Evolutionary conservation across 768 basidiomycete genomes (phyloP).

Genomic region (Amanita inopinata): DNA sequence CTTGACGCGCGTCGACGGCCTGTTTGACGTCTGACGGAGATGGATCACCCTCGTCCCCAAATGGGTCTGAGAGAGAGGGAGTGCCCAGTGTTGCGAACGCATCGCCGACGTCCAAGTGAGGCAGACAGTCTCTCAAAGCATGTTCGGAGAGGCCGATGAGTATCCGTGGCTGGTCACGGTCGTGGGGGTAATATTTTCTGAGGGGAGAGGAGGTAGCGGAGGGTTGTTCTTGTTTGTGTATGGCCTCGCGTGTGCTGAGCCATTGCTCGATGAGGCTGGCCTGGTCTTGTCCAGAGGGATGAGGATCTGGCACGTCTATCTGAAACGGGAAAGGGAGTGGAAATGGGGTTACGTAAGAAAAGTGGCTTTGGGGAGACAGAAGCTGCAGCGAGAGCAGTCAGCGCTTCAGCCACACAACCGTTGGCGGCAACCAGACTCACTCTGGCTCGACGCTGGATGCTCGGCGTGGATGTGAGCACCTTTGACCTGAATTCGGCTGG

Average conservation of each 20-base stretch:
- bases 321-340: conserved; percentile 78
- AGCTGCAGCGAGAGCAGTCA: too few relatives aligned
- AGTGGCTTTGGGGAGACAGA: conserved; percentile 51
- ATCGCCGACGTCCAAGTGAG: conserved; percentile 82
- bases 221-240: conserved; percentile 19
- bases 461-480: conserved; percentile 44
- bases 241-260: conserved; percentile 58
- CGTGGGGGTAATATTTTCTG: conserved; percentile 38
- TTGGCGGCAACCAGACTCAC: too few relatives aligned
- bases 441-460: conserved; percentile 60
- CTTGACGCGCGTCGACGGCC: conserved; percentile 43
- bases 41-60: conserved; percentile 24
- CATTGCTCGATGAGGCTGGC: conserved; percentile 66
- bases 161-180: conserved; percentile 40
- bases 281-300: conserved; percentile 42
- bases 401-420: too few relatives aligned
- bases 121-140: conserved; percentile 67
- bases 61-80: conserved; percentile 40
- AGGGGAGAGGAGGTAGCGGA: conserved; percentile 23
- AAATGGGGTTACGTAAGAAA: conserved; percentile 74
- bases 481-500: conserved; percentile 40
- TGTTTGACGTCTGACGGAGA: conserved; percentile 22
- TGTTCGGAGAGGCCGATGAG: conserved; percentile 69
- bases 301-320: conserved; percentile 44
- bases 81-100: conserved; percentile 58